Conservation (phyloP, 2,329 filamentous ascomycete genomes). For the Cladophialophora immunda region DNA sequence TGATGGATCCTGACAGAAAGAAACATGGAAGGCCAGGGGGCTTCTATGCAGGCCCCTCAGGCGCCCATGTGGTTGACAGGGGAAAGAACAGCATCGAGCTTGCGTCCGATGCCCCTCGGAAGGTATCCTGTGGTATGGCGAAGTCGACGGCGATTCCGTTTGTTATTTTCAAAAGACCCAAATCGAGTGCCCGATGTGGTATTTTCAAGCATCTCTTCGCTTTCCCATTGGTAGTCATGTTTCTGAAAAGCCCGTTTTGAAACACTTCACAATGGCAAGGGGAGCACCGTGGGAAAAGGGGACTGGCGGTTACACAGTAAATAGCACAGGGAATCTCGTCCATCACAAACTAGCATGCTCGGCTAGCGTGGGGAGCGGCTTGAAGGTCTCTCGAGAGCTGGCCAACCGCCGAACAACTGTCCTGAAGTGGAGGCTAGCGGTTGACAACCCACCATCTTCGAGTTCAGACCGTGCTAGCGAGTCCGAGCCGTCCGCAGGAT, state of each 20-base stretch:
- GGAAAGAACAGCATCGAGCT: neutral
- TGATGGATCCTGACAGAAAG: neutral
- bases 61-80: constrained; percentile 27
- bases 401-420: constrained; percentile 21
- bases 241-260: neutral
- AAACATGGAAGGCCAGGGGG: neutral
- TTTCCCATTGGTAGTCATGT: neutral
- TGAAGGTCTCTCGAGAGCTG: constrained; percentile 9
- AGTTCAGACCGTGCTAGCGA: constrained; percentile 23
- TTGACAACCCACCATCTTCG: constrained; percentile 22
- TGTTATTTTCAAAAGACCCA: neutral
- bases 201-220: neutral
- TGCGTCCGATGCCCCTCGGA: neutral
- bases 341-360: constrained; percentile 32
- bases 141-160: neutral
- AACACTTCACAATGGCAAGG: constrained; percentile 10
- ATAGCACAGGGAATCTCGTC: constrained; percentile 15
- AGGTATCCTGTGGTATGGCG: neutral
- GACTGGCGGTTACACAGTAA: constrained; percentile 30
- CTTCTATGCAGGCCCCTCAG: constrained; percentile 4
- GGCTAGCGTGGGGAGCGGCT: constrained; percentile 33
- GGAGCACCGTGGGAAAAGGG: constrained; percentile 12
- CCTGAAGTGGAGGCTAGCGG: constrained; percentile 7
- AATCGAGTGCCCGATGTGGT: neutral
- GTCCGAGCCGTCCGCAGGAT: constrained; percentile 22